Percentiles rank a stretch among this genome's conserved stretches.
These are phyloP conservation scores for Cryptococcus sp. DNA, from an alignment of 1,284 basidiomycete genomes.

Conservation along the genomic window DNA sequence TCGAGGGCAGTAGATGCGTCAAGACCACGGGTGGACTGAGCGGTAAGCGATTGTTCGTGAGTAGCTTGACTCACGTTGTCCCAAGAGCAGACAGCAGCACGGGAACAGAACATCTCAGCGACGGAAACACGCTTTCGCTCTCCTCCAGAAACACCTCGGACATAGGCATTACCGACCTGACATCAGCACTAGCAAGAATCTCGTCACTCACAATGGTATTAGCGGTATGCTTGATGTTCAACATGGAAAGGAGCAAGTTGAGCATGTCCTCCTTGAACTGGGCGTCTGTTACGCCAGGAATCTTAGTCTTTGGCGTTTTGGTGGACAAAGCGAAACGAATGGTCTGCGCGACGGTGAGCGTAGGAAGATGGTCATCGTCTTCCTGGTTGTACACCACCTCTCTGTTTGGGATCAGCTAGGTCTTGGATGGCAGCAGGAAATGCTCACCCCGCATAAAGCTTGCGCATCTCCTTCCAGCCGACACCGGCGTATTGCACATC, in stretches of 20 bases:
- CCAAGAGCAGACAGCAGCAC: slow-evolving; percentile 55
- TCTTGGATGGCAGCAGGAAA: neutral
- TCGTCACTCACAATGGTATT: slow-evolving; percentile 56
- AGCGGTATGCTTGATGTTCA: slow-evolving; percentile 64
- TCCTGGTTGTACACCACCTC: slow-evolving; percentile 79
- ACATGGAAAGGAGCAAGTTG: slow-evolving; percentile 61
- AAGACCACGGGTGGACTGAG: slow-evolving; percentile 59
- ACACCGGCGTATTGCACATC: slow-evolving; percentile 63
- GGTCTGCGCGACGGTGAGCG: slow-evolving; percentile 63
- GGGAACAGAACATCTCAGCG: slow-evolving; percentile 60
- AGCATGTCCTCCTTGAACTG: slow-evolving; percentile 60
- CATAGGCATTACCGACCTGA: slow-evolving; percentile 58
- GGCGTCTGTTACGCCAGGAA: slow-evolving; percentile 56
- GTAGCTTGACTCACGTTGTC: slow-evolving; percentile 54
- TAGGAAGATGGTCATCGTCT: slow-evolving; percentile 68
- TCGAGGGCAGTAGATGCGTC: slow-evolving; percentile 64
- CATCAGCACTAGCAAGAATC: neutral
- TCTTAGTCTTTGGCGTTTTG: slow-evolving; percentile 59
- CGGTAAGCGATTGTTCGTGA: neutral
- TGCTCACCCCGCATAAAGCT: slow-evolving; percentile 58
- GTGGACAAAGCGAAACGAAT: slow-evolving; percentile 59
- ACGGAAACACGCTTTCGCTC: slow-evolving; percentile 65
- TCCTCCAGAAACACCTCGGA: slow-evolving; percentile 64
- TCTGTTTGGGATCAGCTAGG: slow-evolving; percentile 42
- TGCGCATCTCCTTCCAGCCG: slow-evolving; percentile 57